Evolutionary conservation across 305 asterid genomes (phyloP).

Genomic region (Fraxinus albicans): DNA sequence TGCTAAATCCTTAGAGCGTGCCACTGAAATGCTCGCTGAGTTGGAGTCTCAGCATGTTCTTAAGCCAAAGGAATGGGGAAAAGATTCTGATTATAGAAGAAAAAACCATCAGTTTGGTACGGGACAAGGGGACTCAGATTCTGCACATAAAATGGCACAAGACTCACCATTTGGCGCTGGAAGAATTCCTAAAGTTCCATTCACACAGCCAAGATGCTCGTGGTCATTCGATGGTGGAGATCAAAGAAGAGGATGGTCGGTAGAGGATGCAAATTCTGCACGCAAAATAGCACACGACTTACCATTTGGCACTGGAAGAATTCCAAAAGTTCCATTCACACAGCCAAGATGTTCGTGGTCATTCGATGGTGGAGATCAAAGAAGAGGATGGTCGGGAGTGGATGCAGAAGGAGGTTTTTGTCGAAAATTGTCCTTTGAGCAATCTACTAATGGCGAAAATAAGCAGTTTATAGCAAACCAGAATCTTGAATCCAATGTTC

Average conservation of each 20-base stretch:
- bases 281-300: slow-evolving; percentile 16
- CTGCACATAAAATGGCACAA: slow-evolving; percentile 11
- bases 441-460: slow-evolving; percentile 28
- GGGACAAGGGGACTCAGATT: slow-evolving; percentile 5
- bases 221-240: neutral
- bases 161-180: slow-evolving; percentile 18
- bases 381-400: slow-evolving; percentile 26
- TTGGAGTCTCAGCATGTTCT: slow-evolving; percentile 40
- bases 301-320: slow-evolving; percentile 15
- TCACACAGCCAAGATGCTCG: slow-evolving; percentile 40
- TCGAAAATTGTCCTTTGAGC: slow-evolving; percentile 55
- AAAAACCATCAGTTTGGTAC: slow-evolving; percentile 5
- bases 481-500: slow-evolving; percentile 9
- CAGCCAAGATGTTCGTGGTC: slow-evolving; percentile 41
- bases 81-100: slow-evolving; percentile 20
- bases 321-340: slow-evolving; percentile 41
- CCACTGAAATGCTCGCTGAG: slow-evolving; percentile 60
- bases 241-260: neutral
- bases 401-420: slow-evolving; percentile 29
- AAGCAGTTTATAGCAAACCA: slow-evolving; percentile 19
- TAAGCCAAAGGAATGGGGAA: slow-evolving; percentile 27
- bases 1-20: slow-evolving; percentile 72
- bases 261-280: neutral
- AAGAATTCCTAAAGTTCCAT: slow-evolving; percentile 36
- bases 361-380: slow-evolving; percentile 23